Evolutionary conservation across 371 early-diverging fungal genomes (phyloP), one percentile per base, ranked within the genome.

Genomic region (Umbelopsis sp.): DNA sequence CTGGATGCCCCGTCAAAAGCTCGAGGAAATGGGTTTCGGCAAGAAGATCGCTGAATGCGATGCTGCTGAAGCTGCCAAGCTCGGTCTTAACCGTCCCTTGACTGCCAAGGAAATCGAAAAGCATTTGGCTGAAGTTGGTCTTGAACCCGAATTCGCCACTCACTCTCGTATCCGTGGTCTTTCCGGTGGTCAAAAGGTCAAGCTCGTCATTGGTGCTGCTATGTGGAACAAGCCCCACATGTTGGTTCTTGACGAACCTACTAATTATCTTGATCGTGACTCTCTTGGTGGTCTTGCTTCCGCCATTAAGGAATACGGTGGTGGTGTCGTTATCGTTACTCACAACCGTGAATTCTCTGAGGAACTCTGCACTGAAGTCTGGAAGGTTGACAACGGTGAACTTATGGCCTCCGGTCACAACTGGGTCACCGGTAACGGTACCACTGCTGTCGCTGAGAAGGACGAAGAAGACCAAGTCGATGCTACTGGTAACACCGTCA

Each of bases 151-250:
- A 66, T 89, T 90, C 70, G 91, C 89, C 66, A 87, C 92, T 76
- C 94, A 94, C 87, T 87, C 86, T 75, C 91, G 87, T 72, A 92
- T 94, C 82, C 87, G 87, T 80, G 93, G 92, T 82, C 86, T 96
- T 24, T 93, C 94, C 68, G 96, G 95, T 77, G 95, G 96, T 66
- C 95, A 96, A 76, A 96, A 96, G 86, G 93, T 92, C 78, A 92
- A 93, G 86, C 86, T 96, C 32, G 93, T 92, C 50, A 86, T 94
- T 68, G 94, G 89, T 69, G 93, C 92, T 67, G 89, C 91, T 68
- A 89, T 91, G 89, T 92, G 93, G 92, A 86, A 89, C 80, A 85
- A 87, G 69, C 94, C 95, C 68, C 94, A 95, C 78, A 89, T 95
- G 76, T 75, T 96, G 66, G 93, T 94, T 70, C 81, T 94, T 72